Base-by-base conservation (phyloP, 495 filamentous ascomycete species). In the Letharia lupina region DNA sequence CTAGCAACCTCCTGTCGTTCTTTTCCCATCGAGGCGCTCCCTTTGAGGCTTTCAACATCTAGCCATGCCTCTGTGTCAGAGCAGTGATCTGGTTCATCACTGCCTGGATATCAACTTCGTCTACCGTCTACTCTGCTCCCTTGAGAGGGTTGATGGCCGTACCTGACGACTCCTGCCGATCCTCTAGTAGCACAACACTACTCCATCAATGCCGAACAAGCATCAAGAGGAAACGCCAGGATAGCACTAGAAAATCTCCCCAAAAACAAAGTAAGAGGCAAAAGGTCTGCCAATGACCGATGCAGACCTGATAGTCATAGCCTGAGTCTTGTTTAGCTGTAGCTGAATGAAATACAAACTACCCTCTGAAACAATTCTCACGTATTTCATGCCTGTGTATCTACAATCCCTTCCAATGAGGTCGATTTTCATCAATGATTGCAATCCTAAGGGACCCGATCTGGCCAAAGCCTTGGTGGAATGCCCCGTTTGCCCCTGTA, bases 231-330 rank as follows among this genome's bases (percentile, higher is more conserved):
- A 61, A 66, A 42, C 62, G 64, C 64, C 48, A 54, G 64, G 58
- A 56, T 44, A 61, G 33, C 42, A 58, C 8, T 37, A 18, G 6
- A 37, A 57, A 37, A 16, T 2, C 33, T 33, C 54, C 33, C 31
- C 35, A 42, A 66, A 66, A 66, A 56, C 15, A 61, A 61, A 61
- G 45, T 66, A 61, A 33, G 64, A 62, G 64, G 64, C 64, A 45
- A 2, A 54, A 66, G 58, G 64, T 61, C 48, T 61, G 59, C 60
- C 45, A 61, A 42, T 23, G 57, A 61, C 37, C 31, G 44, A 61
- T 60, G 58, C 47, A 56, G 59, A 16, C 64, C 44, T 66, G 58
- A 40, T 31, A 61, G 45, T 37, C 18, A 33, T 58, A 65, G 58
- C 64, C n/a, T 23, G 45, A 54, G 15, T 54, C 10, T 56, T 61